Evolutionary conservation across 2,329 filamentous ascomycete species (phyloP), one percentile per base, ranked within the genome.

Genomic region (Pezicula neosporulosa): DNA sequence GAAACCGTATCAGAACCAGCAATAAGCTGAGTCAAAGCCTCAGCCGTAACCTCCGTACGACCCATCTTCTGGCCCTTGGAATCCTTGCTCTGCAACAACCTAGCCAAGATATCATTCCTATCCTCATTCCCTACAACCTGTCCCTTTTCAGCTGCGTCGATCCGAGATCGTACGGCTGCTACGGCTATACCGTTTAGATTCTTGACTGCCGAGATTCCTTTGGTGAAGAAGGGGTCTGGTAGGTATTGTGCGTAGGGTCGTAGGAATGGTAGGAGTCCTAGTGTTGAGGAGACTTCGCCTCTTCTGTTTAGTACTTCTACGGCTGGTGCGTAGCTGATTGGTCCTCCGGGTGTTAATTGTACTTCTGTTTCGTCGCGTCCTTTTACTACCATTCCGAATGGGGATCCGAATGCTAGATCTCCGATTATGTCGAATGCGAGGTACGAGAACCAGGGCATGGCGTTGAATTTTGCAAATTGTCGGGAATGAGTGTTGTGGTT

Each of bases 261-360:
- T 46, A 96, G 72, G 52, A 73, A 70, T 0, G 90, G 89, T 50
- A 85, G 75, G 62, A 82, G 87, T 2, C 90, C 90, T 6, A 96
- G 75, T 0, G 89, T 83, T 5, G 83, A 87, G 7, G 86, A 91
- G 28, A 95, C 90, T 65, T 96, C 90, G 47, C 90, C 90, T 47
- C 90, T 79, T n/a, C 90, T 82, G 72, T 95, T 95, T 48, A 96
- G 76, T 5, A 94, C 91, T 69, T 95, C 85, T 56, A 95, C 89
- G 12, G 90, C 90, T 0, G 85, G 80, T 0, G 86, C 86, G 61
- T 86, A 89, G 24, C 81, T 80, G 4, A 86, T 81, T 5, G 80
- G 73, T 1, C 78, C 74, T 50, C 82, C 75, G 0, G 83, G 80
- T 0, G 77, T 77, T 50, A 72, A 70, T 44, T 84, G 78, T 42